phyloP scores from a whole-genome alignment of 2,329 filamentous ascomycete genomes.

The Fusarium penzigii region DNA sequence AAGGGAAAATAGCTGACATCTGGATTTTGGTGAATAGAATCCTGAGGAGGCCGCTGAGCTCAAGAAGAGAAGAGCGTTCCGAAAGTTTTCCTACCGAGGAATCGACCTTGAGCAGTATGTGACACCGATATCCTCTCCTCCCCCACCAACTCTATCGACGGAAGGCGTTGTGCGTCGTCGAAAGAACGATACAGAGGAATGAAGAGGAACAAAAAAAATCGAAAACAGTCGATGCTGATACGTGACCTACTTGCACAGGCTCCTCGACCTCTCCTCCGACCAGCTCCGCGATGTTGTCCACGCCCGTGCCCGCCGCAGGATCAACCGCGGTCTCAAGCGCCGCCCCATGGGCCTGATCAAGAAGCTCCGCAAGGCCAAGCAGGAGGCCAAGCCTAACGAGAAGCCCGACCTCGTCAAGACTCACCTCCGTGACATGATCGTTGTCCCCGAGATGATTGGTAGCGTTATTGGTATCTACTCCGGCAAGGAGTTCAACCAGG shows the following conservation, averaged over 20 bases:
- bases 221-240: conserved; percentile 23
- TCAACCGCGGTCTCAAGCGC: conserved; percentile 99
- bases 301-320: conserved; percentile 95
- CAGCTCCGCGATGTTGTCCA: conserved; percentile 99
- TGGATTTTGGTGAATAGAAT: conserved; percentile 61
- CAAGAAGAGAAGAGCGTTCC: conserved; percentile 99
- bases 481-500: conserved; percentile 99
- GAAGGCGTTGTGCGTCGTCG: conserved; percentile 7
- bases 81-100: conserved; percentile 99
- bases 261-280: conserved; percentile 97
- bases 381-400: conserved; percentile 99
- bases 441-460: conserved; percentile 99
- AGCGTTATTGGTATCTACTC: conserved; percentile 99
- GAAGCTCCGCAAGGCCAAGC: conserved; percentile 99
- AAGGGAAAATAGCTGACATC: conserved; percentile 30
- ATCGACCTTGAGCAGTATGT: conserved; percentile 99
- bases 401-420: conserved; percentile 99
- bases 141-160: conserved; percentile 27
- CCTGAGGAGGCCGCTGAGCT: conserved; percentile 98
- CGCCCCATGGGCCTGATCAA: conserved; percentile 99
- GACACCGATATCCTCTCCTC: conserved; percentile 17
- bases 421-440: conserved; percentile 99
- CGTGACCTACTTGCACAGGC: conserved; percentile 55
- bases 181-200: conserved; percentile 1
- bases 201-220: background rate